A percentile compares a stretch with the other conserved stretches of the same genome.
These are phyloP conservation scores for Angophora floribunda DNA, from an alignment of 345 rosid genomes.

Conservation along the genomic window DNA sequence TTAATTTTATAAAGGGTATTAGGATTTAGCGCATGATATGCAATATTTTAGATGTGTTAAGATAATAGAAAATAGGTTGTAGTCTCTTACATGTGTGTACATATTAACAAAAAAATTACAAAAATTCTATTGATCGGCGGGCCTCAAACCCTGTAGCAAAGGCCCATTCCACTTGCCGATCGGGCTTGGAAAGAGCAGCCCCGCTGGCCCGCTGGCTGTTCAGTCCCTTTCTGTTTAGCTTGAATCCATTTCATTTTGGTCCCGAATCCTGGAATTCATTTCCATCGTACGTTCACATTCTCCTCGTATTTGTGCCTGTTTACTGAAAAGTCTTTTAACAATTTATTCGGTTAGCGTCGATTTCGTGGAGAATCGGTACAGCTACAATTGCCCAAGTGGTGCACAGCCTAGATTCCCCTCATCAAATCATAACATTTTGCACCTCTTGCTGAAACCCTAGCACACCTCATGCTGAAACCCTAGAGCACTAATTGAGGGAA, in stretches of 20 bases:
- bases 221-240: neutral
- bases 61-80: neutral
- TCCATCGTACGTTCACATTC: neutral
- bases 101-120: neutral
- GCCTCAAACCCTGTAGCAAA: neutral
- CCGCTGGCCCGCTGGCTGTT: rapidly evolving
- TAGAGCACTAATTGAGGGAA: too few relatives aligned
- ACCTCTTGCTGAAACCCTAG: too few relatives aligned
- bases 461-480: too few relatives aligned
- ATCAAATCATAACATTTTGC: neutral
- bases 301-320: neutral
- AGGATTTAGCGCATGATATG: neutral
- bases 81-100: neutral
- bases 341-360: neutral
- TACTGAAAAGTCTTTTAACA: neutral
- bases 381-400: neutral
- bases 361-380: neutral
- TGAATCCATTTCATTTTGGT: neutral
- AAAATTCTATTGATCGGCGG: neutral
- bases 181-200: neutral
- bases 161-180: neutral
- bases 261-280: neutral
- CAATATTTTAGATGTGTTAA: neutral
- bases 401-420: neutral
- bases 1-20: neutral